These are phyloP conservation scores for Gossypium davidsonii DNA, from an alignment of 441 rosid species.

Conservation along the genomic window DNA sequence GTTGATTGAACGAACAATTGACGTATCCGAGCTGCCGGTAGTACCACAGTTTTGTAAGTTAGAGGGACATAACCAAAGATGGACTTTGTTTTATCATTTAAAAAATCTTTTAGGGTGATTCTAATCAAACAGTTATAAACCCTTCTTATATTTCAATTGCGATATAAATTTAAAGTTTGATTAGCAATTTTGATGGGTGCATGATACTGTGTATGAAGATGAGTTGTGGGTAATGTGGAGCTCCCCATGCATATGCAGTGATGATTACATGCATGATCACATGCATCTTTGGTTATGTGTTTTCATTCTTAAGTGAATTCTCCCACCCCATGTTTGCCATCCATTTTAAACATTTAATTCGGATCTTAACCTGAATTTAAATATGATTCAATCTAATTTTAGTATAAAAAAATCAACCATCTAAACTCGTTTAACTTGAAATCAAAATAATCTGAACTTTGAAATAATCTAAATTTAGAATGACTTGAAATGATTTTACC, in stretches of 20 bases:
- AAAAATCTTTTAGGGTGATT: neutral
- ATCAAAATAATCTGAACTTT: too few relatives aligned
- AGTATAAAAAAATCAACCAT: too few relatives aligned
- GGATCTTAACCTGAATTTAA: too few relatives aligned
- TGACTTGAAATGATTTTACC: too few relatives aligned
- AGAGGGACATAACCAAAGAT: neutral
- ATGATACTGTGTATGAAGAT: neutral
- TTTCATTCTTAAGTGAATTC: neutral
- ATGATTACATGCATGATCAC: neutral
- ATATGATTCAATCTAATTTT: too few relatives aligned
- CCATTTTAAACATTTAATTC: too few relatives aligned
- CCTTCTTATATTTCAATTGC: neutral
- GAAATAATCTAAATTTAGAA: too few relatives aligned
- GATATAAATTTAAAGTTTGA: neutral
- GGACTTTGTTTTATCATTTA: neutral
- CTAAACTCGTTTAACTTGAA: too few relatives aligned
- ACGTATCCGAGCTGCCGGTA: neutral
- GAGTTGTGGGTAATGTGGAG: neutral
- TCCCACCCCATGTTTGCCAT: neutral
- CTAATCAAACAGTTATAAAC: neutral
- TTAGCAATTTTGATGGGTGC: neutral
- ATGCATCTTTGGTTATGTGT: neutral
- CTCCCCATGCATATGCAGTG: neutral
- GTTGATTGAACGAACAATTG: neutral
- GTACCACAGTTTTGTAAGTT: conserved; percentile 2